Evolutionary conservation across 306 rosid species (phyloP).

Genomic region (Abrus pulchellus): DNA sequence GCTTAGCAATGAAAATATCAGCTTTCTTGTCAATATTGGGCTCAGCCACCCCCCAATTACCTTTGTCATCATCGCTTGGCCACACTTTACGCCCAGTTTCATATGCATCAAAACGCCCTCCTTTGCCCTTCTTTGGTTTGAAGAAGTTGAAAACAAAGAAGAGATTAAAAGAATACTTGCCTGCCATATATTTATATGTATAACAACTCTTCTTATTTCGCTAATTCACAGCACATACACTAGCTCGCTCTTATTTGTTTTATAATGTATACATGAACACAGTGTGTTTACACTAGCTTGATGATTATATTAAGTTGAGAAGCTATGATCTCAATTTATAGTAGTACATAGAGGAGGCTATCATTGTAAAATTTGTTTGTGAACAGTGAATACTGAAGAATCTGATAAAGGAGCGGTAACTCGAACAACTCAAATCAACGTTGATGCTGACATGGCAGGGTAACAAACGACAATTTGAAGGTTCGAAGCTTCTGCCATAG

Average conservation of each 20-base stretch:
- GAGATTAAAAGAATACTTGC: slow-evolving; percentile 49
- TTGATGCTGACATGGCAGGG: not conserved
- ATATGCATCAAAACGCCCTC: slow-evolving; percentile 25
- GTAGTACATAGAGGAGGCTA: slow-evolving; percentile 19
- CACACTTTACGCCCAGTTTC: slow-evolving; percentile 48
- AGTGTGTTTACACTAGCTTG: not conserved
- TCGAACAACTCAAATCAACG: not conserved
- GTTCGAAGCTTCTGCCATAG: not conserved
- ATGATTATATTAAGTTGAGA: not conserved
- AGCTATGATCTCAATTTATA: slow-evolving; percentile 33
- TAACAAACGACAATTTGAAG: not conserved
- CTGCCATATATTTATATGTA: slow-evolving; percentile 43
- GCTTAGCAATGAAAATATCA: slow-evolving; percentile 54
- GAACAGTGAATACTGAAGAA: slow-evolving; percentile 17
- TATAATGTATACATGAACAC: not conserved
- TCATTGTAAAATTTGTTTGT: not conserved
- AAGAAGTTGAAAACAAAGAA: slow-evolving; percentile 64
- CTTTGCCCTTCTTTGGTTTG: slow-evolving; percentile 53
- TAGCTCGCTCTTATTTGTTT: not conserved
- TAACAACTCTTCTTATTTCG: not conserved
- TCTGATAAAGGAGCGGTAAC: slow-evolving; percentile 41
- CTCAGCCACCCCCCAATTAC: slow-evolving; percentile 61
- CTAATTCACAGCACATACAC: not conserved
- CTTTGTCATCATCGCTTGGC: slow-evolving; percentile 74
- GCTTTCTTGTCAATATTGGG: slow-evolving; percentile 72